Percentiles rank a stretch among this genome's conserved stretches.
These are phyloP conservation scores for Dictyostelium capitatum DNA, from an alignment of 78 protist species.

Conservation along the genomic window DNA sequence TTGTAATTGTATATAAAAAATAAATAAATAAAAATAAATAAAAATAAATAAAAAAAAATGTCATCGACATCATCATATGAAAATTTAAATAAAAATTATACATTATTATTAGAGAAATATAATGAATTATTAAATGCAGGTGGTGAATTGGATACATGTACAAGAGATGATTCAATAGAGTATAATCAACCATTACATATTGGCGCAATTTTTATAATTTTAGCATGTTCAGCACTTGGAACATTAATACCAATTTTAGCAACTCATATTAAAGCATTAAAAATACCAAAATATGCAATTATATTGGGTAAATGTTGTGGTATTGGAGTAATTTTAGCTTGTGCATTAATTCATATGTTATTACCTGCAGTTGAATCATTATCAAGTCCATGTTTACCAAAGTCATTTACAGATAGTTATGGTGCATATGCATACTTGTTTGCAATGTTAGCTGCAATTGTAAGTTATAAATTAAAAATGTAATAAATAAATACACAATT, in stretches of 20 bases:
- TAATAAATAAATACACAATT: no score
- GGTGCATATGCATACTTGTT: conserved; percentile 38
- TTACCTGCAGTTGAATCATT: conserved; percentile 33
- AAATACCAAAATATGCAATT: conserved; percentile 17
- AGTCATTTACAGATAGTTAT: conserved; percentile 14
- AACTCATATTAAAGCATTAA: neutral
- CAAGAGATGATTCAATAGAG: neutral
- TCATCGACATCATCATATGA: neutral
- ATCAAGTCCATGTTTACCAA: conserved; percentile 35
- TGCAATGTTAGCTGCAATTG: conserved; percentile 17
- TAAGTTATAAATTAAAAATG: neutral
- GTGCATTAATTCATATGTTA: conserved; percentile 71
- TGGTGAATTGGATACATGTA: neutral
- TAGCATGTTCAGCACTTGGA: conserved; percentile 28
- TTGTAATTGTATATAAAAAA: neutral
- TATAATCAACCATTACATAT: conserved; percentile 15
- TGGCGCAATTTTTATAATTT: conserved; percentile 27
- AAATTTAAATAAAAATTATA: neutral
- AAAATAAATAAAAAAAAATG: neutral
- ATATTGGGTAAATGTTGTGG: conserved; percentile 60
- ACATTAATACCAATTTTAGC: conserved; percentile 28
- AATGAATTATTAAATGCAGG: neutral
- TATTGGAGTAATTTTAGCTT: conserved; percentile 71
- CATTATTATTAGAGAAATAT: no score
- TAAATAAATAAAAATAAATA: neutral